phyloP scores from a whole-genome alignment of 2,329 filamentous ascomycete species.

The Hymenoscyphus linearis region DNA sequence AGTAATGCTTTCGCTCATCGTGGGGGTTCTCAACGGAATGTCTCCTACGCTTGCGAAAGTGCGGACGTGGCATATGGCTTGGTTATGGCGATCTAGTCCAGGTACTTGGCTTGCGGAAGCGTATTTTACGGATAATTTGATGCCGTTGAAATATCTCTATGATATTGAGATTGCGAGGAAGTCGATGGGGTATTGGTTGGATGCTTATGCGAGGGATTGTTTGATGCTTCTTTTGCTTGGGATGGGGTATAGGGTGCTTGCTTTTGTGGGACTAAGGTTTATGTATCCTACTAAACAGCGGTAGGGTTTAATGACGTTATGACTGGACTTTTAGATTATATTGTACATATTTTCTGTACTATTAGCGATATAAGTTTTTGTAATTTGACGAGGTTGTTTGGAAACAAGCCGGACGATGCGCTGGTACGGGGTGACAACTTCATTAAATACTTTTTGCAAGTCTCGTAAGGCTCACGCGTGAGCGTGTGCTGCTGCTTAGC shows the following conservation, averaged over 20 bases:
- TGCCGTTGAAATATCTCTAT: constrained; percentile 46
- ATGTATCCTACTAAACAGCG: constrained; percentile 26
- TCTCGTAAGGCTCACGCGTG: too few species aligned
- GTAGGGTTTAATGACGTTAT: constrained; percentile 4
- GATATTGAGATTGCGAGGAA: constrained; percentile 41
- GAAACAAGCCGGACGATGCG: too few species aligned
- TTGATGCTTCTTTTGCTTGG: constrained; percentile 40
- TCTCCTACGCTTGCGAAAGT: constrained; percentile 46
- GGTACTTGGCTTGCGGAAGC: constrained; percentile 52
- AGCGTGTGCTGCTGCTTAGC: too few species aligned
- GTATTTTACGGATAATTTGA: constrained; percentile 48
- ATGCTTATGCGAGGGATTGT: constrained; percentile 42
- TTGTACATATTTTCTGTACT: not conserved
- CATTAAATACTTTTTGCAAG: too few species aligned
- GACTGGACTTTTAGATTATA: not conserved
- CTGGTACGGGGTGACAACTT: too few species aligned
- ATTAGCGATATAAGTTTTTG: not conserved
- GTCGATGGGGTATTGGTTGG: constrained; percentile 41
- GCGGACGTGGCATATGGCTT: constrained; percentile 46
- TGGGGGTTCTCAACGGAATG: constrained; percentile 49
- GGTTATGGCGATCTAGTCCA: constrained; percentile 50
- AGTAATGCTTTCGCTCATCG: constrained; percentile 48
- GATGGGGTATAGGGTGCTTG: constrained; percentile 40
- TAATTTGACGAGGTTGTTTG: too few species aligned
- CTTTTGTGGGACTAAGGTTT: constrained; percentile 36